Conservation (phyloP, 1,284 basidiomycete genomes). For the Ganoderma multipileum region DNA sequence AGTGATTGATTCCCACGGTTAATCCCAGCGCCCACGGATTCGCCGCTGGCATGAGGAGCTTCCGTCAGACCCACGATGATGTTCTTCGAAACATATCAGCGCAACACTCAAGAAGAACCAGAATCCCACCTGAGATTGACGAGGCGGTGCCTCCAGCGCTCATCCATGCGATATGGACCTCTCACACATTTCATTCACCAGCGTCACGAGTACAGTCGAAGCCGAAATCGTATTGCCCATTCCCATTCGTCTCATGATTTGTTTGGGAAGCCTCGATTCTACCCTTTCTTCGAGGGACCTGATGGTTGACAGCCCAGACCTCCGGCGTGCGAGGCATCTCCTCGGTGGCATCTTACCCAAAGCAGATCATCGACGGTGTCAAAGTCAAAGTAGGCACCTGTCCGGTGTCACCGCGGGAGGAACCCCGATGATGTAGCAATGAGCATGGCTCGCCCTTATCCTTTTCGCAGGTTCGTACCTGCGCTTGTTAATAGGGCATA, state of each 20-base stretch:
- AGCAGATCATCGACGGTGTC: background rate
- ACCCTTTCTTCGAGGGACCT: too few species aligned
- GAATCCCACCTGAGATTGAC: background rate
- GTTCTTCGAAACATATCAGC: background rate
- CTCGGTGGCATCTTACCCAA: background rate
- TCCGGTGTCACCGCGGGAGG: background rate
- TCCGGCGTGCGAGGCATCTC: background rate
- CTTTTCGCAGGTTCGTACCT: background rate
- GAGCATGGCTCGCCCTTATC: background rate
- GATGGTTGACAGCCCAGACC: background rate
- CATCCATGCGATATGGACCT: background rate
- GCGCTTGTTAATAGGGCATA: background rate
- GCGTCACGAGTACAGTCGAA: background rate
- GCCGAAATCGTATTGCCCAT: background rate
- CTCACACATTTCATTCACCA: background rate
- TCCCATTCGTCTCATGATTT: background rate
- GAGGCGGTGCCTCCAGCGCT: background rate
- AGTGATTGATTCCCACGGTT: background rate
- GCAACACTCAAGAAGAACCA: background rate
- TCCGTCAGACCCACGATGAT: background rate
- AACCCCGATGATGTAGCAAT: background rate
- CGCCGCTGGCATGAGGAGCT: background rate
- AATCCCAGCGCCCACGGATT: background rate
- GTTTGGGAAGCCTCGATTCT: background rate
- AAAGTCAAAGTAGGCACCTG: background rate